Evolutionary conservation across 2,329 filamentous ascomycete genomes (phyloP).

Genomic region (Microcyclospora tardicrescens): DNA sequence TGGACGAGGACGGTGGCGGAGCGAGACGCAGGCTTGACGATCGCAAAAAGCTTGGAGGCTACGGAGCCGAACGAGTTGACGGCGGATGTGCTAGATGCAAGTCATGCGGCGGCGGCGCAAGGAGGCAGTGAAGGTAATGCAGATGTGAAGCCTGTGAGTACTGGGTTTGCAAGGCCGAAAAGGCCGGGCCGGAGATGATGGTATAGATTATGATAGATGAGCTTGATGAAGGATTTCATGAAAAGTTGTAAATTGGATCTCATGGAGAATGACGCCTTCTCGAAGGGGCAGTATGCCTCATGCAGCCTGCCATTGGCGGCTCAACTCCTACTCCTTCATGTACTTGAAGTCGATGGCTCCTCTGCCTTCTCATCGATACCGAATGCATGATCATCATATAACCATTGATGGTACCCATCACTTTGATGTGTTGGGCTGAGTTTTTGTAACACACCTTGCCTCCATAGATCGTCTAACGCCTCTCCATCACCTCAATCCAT

Average conservation of each 20-base stretch:
- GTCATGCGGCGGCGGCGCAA: constrained; percentile 24
- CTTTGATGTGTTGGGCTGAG: background rate
- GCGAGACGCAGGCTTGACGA: constrained; percentile 48
- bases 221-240: background rate
- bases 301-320: no score
- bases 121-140: constrained; percentile 45
- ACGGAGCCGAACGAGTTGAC: constrained; percentile 57
- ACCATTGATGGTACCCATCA: background rate
- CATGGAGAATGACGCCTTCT: no score
- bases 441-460: background rate
- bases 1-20: constrained; percentile 52
- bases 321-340: no score
- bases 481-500: background rate
- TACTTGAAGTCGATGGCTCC: background rate
- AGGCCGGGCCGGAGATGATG: constrained; percentile 51
- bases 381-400: background rate
- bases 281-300: no score
- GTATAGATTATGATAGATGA: background rate
- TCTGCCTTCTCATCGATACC: background rate
- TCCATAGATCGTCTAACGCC: background rate
- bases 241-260: background rate
- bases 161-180: constrained; percentile 65
- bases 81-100: constrained; percentile 42
- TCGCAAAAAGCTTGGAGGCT: constrained; percentile 57
- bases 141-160: constrained; percentile 48